These are phyloP conservation scores for Begonia peltatifolia DNA, from an alignment of 306 rosid genomes.

Conservation along the genomic window DNA sequence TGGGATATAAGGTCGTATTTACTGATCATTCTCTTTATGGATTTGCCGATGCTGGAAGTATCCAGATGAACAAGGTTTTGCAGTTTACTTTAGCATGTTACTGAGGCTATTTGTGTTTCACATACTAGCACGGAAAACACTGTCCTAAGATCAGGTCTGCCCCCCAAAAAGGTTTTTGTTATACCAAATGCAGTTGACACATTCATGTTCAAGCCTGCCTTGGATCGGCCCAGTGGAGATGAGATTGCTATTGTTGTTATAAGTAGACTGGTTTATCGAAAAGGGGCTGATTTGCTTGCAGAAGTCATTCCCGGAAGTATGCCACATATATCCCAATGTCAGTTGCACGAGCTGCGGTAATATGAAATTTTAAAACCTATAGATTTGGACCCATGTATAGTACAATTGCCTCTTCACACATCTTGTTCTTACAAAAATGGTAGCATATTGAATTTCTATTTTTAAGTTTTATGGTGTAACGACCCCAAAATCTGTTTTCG, in stretches of 20 bases:
- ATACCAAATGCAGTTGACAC: conserved; percentile 93
- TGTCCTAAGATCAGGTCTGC: conserved; percentile 74
- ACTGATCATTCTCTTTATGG: conserved; percentile 93
- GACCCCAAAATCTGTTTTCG: too few species aligned
- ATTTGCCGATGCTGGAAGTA: conserved; percentile 79
- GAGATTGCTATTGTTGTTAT: conserved; percentile 73
- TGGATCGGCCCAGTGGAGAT: conserved; percentile 25
- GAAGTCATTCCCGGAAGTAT: conserved; percentile 96
- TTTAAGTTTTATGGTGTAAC: too few species aligned
- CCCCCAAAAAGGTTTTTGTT: conserved; percentile 76
- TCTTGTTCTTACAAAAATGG: too few species aligned
- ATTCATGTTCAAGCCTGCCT: conserved; percentile 86
- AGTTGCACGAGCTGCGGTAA: conserved; percentile 15
- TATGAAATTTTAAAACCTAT: too few species aligned
- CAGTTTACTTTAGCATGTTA: conserved; percentile 85
- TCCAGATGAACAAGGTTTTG: conserved; percentile 95
- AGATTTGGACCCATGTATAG: too few species aligned
- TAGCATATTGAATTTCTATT: too few species aligned
- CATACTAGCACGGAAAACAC: conserved; percentile 97
- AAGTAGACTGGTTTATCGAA: conserved; percentile 81
- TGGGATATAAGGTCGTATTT: conserved; percentile 85
- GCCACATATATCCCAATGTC: conserved; percentile 58
- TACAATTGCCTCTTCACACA: too few species aligned
- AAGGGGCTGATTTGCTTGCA: conserved; percentile 88
- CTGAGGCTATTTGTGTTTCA: conserved; percentile 89